Evolutionary conservation across 2,329 filamentous ascomycete species (phyloP).

Genomic region (Aspergillus sp.): DNA sequence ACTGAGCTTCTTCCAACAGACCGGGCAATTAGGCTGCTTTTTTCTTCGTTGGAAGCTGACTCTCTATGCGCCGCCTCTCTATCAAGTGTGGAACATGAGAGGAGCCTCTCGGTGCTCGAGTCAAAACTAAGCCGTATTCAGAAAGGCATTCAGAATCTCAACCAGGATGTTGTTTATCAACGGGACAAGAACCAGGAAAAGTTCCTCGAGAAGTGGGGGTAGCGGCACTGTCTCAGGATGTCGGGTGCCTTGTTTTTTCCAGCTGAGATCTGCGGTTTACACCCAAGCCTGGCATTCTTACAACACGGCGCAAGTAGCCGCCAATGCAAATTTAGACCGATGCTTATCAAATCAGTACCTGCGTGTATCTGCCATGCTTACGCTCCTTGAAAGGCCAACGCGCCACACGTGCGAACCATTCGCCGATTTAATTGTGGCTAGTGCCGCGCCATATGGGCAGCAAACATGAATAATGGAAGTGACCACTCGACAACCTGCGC

Average conservation of each 20-base stretch:
- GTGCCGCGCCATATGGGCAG: not conserved
- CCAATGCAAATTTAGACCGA: not conserved
- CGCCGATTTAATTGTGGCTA: slow-evolving; percentile 1
- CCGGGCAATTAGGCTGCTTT: slow-evolving; percentile 32
- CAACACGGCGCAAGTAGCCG: not conserved
- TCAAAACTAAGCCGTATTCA: slow-evolving; percentile 30
- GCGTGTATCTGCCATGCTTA: not conserved
- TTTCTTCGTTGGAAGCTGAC: slow-evolving; percentile 30
- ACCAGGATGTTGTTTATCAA: slow-evolving; percentile 33
- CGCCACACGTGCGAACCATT: not conserved
- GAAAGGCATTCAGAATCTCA: slow-evolving; percentile 33
- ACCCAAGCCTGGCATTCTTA: not conserved
- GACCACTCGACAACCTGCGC: not conserved
- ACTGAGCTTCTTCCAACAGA: slow-evolving; percentile 32
- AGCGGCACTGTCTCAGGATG: not conserved
- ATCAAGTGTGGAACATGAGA: slow-evolving; percentile 26
- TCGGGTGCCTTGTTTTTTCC: not conserved
- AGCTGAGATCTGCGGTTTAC: not conserved
- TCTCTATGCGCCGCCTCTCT: slow-evolving; percentile 30
- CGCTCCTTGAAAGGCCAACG: not conserved
- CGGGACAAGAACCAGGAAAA: slow-evolving; percentile 30
- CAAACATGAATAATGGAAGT: not conserved
- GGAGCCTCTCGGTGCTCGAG: slow-evolving; percentile 31
- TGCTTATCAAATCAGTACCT: not conserved
- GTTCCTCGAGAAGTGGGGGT: slow-evolving; percentile 37